These are phyloP conservation scores for Lachnellula occidentalis DNA, from an alignment of 2,329 filamentous ascomycete species.

Conservation along the genomic window DNA sequence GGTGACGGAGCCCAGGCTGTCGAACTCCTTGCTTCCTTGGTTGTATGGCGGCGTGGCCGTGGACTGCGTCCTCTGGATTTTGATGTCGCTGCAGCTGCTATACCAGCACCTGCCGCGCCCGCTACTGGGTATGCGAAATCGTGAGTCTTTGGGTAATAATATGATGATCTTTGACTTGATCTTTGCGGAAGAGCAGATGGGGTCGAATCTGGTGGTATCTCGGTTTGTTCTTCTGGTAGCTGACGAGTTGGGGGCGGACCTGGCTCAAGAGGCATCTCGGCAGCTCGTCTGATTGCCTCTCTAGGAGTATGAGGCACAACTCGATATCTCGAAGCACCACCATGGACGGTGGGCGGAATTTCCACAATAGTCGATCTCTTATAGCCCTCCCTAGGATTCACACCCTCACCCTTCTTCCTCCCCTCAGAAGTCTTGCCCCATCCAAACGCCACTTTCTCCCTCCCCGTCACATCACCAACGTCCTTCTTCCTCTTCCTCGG, in stretches of 20 bases:
- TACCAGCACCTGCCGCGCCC: background rate
- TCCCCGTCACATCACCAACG: background rate
- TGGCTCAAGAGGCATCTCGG: too few relatives aligned
- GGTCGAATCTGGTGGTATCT: background rate
- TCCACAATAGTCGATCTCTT: too few relatives aligned
- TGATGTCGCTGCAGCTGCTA: background rate
- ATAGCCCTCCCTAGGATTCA: too few relatives aligned
- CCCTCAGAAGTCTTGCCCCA: background rate
- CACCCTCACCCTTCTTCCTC: too few relatives aligned
- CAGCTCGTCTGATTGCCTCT: too few relatives aligned
- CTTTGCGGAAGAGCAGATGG: background rate
- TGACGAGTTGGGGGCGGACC: too few relatives aligned
- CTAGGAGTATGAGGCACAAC: too few relatives aligned
- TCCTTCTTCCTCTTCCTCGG: background rate
- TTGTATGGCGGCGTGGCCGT: background rate
- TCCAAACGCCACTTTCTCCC: background rate
- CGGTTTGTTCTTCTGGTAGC: too few relatives aligned
- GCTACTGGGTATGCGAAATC: background rate
- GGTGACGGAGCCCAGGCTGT: too few relatives aligned
- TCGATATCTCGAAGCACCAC: too few relatives aligned
- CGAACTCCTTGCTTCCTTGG: background rate
- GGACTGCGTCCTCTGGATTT: background rate
- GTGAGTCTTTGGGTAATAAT: background rate
- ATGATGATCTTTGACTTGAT: background rate
- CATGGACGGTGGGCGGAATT: too few relatives aligned